Evolutionary conservation across 1,284 basidiomycete species (phyloP).

Genomic region (Exsudoporus floridanus): DNA sequence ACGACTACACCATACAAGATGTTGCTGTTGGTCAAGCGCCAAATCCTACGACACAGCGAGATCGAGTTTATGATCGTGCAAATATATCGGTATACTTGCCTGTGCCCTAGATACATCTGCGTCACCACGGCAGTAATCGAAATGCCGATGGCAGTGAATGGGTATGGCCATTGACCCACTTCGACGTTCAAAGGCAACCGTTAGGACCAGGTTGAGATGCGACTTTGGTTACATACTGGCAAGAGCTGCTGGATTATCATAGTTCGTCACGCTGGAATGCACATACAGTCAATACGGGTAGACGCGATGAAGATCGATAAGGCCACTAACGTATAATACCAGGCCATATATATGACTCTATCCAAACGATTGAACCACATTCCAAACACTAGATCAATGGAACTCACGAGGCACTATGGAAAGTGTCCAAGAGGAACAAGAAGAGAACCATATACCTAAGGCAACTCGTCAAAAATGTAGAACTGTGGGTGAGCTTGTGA

Average conservation of each 20-base stretch:
- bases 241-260: slow-evolving; percentile 7
- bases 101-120: slow-evolving; percentile 28
- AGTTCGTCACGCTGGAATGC: slow-evolving; percentile 10
- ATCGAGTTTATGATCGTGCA: neutral
- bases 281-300: neutral
- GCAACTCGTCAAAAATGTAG: neutral
- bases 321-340: slow-evolving; percentile 16
- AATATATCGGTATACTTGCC: neutral
- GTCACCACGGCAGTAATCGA: slow-evolving; percentile 45
- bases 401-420: slow-evolving; percentile 39
- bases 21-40: slow-evolving; percentile 38
- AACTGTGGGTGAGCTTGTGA: neutral
- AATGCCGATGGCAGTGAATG: slow-evolving; percentile 45
- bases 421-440: slow-evolving; percentile 44
- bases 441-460: slow-evolving; percentile 38
- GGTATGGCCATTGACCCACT: slow-evolving; percentile 39
- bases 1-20: slow-evolving; percentile 36
- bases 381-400: neutral
- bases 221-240: neutral
- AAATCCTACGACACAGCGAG: slow-evolving; percentile 22
- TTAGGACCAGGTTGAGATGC: neutral
- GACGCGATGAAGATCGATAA: neutral
- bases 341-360: slow-evolving; percentile 19
- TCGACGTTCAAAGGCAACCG: neutral
- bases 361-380: neutral